phyloP scores from a whole-genome alignment of 2,329 filamentous ascomycete genomes.

The Trichoderma sp. region DNA sequence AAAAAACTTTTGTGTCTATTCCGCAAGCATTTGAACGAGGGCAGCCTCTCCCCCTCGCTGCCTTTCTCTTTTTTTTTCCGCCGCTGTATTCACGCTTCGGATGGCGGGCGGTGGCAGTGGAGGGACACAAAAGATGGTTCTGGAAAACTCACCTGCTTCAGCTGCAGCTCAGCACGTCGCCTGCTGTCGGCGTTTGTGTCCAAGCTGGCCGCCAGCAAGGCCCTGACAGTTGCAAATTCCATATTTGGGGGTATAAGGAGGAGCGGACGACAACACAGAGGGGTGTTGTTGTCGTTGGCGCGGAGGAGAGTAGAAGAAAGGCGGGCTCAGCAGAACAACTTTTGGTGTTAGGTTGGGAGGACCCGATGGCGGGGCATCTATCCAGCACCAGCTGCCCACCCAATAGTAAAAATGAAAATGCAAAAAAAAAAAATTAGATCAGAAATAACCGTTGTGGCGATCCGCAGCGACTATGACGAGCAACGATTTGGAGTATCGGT shows the following conservation, averaged over 20 bases:
- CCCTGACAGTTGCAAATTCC: conserved; percentile 74
- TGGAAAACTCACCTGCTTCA: conserved; percentile 68
- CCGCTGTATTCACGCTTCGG: conserved; percentile 3
- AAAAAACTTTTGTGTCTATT: not conserved
- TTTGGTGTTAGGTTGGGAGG: conserved; percentile 24
- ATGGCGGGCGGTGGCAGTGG: conserved; percentile 17
- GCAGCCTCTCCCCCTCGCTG: not conserved
- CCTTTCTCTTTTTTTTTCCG: not conserved
- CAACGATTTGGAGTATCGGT: not conserved
- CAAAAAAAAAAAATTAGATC: conserved; percentile 9
- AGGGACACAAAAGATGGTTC: conserved; percentile 12
- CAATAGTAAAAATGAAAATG: not conserved
- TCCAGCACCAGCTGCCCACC: conserved; percentile 19
- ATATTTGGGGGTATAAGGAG: conserved; percentile 46
- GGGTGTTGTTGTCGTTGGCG: conserved; percentile 33
- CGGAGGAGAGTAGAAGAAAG: conserved; percentile 22
- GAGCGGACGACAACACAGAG: conserved; percentile 30
- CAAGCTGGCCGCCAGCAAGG: conserved; percentile 75
- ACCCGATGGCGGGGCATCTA: conserved; percentile 26
- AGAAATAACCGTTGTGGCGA: conserved; percentile 1
- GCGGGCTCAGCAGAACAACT: conserved; percentile 13
- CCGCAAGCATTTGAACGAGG: not conserved
- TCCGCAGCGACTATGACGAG: not conserved
- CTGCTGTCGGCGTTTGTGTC: conserved; percentile 73
- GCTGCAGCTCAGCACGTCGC: conserved; percentile 75